A percentile compares a stretch with the other conserved stretches of the same genome.
These are phyloP conservation scores for Penicillium hesseltinei DNA, from an alignment of 2,329 filamentous ascomycete species.

Conservation along the genomic window DNA sequence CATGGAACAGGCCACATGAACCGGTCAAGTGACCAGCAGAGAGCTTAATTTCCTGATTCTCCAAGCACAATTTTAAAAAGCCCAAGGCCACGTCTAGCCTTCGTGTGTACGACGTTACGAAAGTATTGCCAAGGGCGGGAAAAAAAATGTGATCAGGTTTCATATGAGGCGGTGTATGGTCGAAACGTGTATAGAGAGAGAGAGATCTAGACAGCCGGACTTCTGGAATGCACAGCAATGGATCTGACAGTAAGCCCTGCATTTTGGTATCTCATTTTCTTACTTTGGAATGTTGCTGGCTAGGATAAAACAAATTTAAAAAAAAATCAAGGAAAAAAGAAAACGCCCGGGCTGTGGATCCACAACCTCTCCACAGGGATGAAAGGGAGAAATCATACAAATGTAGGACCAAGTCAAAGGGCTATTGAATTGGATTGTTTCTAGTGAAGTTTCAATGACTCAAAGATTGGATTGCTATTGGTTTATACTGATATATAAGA, in stretches of 20 bases:
- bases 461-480: neutral
- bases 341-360: neutral
- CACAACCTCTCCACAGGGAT: slow-evolving; percentile 6
- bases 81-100: neutral
- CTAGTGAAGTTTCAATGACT: neutral
- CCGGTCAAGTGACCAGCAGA: slow-evolving; percentile 17
- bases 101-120: slow-evolving; percentile 18
- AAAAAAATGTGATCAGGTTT: neutral
- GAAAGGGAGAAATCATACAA: slow-evolving; percentile 4
- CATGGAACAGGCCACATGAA: slow-evolving; percentile 10
- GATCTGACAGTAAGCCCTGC: neutral
- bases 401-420: neutral
- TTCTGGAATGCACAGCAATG: neutral
- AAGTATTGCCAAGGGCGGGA: slow-evolving; percentile 7
- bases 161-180: slow-evolving; percentile 3
- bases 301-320: neutral
- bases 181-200: neutral
- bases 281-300: neutral
- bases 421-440: slow-evolving; percentile 9
- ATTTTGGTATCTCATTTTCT: neutral
- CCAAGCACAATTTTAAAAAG: neutral
- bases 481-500: neutral
- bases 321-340: neutral
- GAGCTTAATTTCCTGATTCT: slow-evolving; percentile 1
- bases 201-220: neutral